Evolutionary conservation across 1,139 yeast genomes (phyloP).

Genomic region (Pichia sp.): DNA sequence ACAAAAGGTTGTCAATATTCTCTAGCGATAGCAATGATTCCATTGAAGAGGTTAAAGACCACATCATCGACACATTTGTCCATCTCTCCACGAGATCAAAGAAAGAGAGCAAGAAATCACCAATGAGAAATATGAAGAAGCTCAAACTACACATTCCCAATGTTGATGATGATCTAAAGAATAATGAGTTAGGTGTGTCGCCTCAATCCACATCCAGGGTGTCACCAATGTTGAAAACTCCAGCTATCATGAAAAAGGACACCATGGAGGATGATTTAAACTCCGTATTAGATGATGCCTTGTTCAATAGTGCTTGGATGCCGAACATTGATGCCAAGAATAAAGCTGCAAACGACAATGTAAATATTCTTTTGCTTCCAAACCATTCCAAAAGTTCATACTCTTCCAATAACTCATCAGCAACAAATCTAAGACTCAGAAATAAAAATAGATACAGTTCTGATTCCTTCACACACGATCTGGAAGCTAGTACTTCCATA

Average conservation of each 20-base stretch:
- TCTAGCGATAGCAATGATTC: no score
- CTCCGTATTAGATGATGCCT: conserved; percentile 11
- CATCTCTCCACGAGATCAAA: no score
- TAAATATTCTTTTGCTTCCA: no score
- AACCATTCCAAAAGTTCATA: conserved; percentile 4
- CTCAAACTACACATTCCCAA: conserved; percentile 2
- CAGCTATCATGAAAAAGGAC: neutral
- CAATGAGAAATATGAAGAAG: no score
- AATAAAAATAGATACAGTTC: no score
- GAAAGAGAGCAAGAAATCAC: no score
- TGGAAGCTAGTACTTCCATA: no score
- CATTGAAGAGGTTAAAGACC: neutral
- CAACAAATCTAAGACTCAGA: no score
- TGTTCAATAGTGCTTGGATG: conserved; percentile 11
- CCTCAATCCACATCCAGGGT: neutral
- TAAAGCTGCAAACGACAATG: no score
- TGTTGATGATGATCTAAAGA: neutral
- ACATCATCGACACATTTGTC: neutral
- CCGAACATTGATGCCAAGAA: conserved; percentile 5
- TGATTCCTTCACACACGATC: no score
- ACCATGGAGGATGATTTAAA: conserved; percentile 7
- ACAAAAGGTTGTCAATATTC: neutral
- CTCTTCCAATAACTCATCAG: no score
- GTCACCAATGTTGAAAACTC: conserved; percentile 4
- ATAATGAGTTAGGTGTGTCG: neutral